Evolutionary conservation across 495 filamentous ascomycete genomes (phyloP), one percentile per base, ranked within the genome.

Genomic region (Penicillium cinerascens): DNA sequence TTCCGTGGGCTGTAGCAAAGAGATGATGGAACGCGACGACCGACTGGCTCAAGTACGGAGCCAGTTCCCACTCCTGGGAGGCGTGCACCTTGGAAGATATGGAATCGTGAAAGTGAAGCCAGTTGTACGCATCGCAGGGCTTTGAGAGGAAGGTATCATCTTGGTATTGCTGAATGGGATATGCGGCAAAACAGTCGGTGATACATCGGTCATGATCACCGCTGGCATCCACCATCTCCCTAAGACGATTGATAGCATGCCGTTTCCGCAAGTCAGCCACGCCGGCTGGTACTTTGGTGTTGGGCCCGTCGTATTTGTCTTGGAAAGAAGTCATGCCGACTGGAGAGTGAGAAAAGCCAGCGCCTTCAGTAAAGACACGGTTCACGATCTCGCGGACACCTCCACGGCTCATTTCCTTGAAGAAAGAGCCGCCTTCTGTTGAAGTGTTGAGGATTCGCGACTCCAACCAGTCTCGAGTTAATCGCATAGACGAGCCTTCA

Each of bases 71-170:
- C 39, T 93, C 91, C 66, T 96, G 91, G 42, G 76, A 80, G 8
- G 79, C 69, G 61, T 84, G 88, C 2, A 97, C 73, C 47, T 83
- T 82, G 1, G 83, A 81, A 6, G 88, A 92, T 51, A 95, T 81
- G 1, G 77, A 72, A 57, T 97, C 93, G 64, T 96, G 88, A 67
- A 98, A 97, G 68, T 92, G 79, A 49, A 98, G 81, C 93, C 93
- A 97, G 42, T 96, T 91, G 63, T 92, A 93, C 0, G 91, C 92
- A 1, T 78, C 66, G 58, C 85, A 84, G 0, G 93, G 93, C 60
- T 98, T 98, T 9, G 87, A 86, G 26, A 98, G 81, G 64, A 88
- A 85, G 0, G 84, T 89, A 65, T 97, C 93, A 65, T 98, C 93
- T 72, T 96, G 91, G 68, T 87, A 97, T 25, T 89, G 81, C 45